A percentile compares a stretch with the other conserved stretches of the same genome.
These are phyloP conservation scores for Ophiocordyceps camponoti-rufipedis DNA, from an alignment of 2,329 filamentous ascomycete species.

Conservation along the genomic window DNA sequence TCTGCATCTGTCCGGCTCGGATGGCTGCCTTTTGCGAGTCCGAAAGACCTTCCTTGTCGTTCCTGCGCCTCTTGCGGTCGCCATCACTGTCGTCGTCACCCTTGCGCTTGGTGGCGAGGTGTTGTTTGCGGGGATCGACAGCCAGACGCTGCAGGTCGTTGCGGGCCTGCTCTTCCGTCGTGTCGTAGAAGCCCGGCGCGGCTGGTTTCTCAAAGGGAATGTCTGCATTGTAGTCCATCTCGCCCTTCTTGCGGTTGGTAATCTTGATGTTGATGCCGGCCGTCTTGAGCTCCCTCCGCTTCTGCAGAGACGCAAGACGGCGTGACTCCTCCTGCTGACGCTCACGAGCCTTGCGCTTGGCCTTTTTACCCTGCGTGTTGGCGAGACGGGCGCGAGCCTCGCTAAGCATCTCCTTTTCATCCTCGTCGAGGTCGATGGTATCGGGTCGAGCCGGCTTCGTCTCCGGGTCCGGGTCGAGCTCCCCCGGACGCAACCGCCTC, in stretches of 20 bases:
- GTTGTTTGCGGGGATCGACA: constrained; percentile 87
- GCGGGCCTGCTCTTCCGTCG: constrained; percentile 55
- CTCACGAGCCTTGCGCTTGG: constrained; percentile 91
- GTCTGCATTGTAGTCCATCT: constrained; percentile 99
- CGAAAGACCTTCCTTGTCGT: constrained; percentile 65
- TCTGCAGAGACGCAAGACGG: constrained; percentile 76
- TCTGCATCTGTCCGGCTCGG: constrained; percentile 87
- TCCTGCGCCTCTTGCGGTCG: constrained; percentile 74
- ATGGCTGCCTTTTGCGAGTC: constrained; percentile 72
- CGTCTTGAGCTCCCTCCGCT: constrained; percentile 89
- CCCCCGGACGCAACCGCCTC: constrained; percentile 69
- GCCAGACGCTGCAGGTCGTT: constrained; percentile 74
- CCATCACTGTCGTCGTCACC: constrained; percentile 74
- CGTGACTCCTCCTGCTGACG: constrained; percentile 89
- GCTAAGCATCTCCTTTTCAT: constrained; percentile 98
- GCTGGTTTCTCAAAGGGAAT: constrained; percentile 94
- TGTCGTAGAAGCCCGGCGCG: constrained; percentile 83
- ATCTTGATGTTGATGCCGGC: constrained; percentile 98
- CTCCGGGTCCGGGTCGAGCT: constrained; percentile 93
- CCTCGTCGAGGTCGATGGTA: constrained; percentile 94
- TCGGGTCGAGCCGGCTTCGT: constrained; percentile 90
- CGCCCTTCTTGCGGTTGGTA: constrained; percentile 72
- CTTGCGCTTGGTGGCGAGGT: constrained; percentile 81
- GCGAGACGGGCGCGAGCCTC: constrained; percentile 90
- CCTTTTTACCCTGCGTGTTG: constrained; percentile 98